A percentile compares a stretch with the other conserved stretches of the same genome.
Conservation (phyloP, 371 early-diverging fungal genomes). For the Mucor sp. region DNA sequence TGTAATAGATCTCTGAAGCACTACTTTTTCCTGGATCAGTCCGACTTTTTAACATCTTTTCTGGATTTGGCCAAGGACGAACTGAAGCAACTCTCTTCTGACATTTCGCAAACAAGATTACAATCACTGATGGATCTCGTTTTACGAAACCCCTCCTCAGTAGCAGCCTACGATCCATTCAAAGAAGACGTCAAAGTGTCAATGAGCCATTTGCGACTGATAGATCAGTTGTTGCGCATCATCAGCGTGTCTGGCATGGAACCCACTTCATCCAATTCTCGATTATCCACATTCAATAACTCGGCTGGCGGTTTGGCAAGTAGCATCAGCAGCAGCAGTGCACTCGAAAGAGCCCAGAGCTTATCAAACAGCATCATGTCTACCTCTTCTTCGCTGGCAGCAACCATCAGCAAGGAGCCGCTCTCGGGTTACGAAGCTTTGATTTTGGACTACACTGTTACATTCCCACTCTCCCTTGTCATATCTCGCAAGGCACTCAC, state of each 20-base stretch:
- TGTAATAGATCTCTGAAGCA: conserved; percentile 82
- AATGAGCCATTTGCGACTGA: conserved; percentile 61
- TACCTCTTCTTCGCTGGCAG: not conserved
- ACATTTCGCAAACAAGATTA: conserved; percentile 73
- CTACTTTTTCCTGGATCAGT: conserved; percentile 90
- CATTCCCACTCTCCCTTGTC: conserved; percentile 89
- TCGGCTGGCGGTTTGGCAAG: not conserved
- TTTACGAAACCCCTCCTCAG: conserved; percentile 84
- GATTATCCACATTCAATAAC: not conserved
- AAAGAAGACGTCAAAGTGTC: conserved; percentile 84
- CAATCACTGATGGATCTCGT: conserved; percentile 88
- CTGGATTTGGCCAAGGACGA: conserved; percentile 83
- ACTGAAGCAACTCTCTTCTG: conserved; percentile 65
- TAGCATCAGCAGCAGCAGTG: too few species aligned
- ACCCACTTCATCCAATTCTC: conserved; percentile 1
- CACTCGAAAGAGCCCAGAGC: conserved; percentile 32
- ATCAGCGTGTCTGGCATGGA: conserved; percentile 56
- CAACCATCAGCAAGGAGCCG: not conserved
- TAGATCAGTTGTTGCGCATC: conserved; percentile 74
- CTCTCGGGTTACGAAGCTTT: conserved; percentile 76
- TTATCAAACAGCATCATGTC: conserved; percentile 19
- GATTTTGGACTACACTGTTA: conserved; percentile 72
- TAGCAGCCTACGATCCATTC: conserved; percentile 78
- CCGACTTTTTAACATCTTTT: conserved; percentile 93
- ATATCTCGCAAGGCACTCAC: conserved; percentile 79